Evolutionary conservation across 1,139 yeast species (phyloP).

Genomic region (Candida neerlandica): DNA sequence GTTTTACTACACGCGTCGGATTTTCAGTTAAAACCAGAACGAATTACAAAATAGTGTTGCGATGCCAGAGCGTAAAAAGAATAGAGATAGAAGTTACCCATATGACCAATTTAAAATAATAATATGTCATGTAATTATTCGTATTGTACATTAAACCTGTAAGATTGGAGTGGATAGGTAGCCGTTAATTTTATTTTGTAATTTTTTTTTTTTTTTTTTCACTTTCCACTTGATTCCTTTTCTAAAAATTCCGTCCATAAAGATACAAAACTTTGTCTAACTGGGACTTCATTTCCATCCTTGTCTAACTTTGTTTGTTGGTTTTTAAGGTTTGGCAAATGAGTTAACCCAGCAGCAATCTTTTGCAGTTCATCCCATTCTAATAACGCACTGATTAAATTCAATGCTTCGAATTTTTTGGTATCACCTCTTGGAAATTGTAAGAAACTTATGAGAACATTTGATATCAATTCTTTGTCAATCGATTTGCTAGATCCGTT

Average conservation of each 20-base stretch:
- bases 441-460: conserved; percentile 80
- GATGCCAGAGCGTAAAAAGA: too few species aligned
- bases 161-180: neutral
- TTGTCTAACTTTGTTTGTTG: conserved; percentile 11
- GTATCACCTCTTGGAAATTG: conserved; percentile 91
- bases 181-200: neutral
- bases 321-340: conserved; percentile 32
- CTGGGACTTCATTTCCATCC: conserved; percentile 23
- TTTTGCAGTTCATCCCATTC: conserved; percentile 88
- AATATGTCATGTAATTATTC: neutral
- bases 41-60: too few species aligned
- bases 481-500: conserved; percentile 68
- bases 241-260: conserved; percentile 90
- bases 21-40: too few species aligned
- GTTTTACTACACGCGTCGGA: conserved; percentile 2
- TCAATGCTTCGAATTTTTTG: conserved; percentile 89
- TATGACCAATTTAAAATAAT: too few species aligned
- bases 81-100: too few species aligned
- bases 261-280: conserved; percentile 75
- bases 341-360: conserved; percentile 77
- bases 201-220: neutral
- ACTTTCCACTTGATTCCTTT: conserved; percentile 57
- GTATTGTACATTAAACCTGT: conserved; percentile 3
- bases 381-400: conserved; percentile 76
- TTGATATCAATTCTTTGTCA: conserved; percentile 86